Evolutionary conservation across 768 basidiomycete species (phyloP), one percentile per base, ranked within the genome.

Genomic region (Tubosaeta sp.): DNA sequence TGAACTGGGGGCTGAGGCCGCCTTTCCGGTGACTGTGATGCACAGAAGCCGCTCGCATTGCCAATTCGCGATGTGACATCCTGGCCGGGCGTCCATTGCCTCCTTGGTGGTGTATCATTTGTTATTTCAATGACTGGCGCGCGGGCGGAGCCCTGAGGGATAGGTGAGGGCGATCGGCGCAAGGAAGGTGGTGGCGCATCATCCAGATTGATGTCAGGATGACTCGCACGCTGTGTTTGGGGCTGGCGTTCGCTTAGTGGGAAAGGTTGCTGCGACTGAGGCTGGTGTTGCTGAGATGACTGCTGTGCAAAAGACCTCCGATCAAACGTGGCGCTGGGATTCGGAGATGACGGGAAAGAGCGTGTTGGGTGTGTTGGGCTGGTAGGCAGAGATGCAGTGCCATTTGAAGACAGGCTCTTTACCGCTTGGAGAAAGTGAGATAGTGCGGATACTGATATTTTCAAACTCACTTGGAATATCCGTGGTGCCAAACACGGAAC

Each of bases 121-220:
- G 46, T 64, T 51, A 61, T 70, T 65, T 53, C 69, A 52, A 58
- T 69, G 63, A 31, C 66, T 51, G 56, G 64, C 59, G 49, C 57
- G 53, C 47, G 55, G 11, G 52, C 3, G 8, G 59, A 40, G 14
- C 42, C 51, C 29, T 58, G 60, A 21, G 53, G 58, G 44, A 54
- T 52, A 21, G 62, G 63, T 14, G 63, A 64, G 24, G 71, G 73
- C 3, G 72, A 69, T 22, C 71, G 66, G 40, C 73, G 70, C 27
- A 75, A 53, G 3, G 74, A 75, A 19, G 67, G 72, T 4, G 74
- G 74, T 24, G 74, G 74, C 30, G 72, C 69, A 61, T 75, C 74
- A 51, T 76, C 74, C 12, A 76, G 57, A 58, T 68, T 65, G n/a
- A 75, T 61, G 36, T 65, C 54, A 11, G 25, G 6, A 38, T 58